These are phyloP conservation scores for Salix dunnii DNA, from an alignment of 345 rosid genomes.

Conservation along the genomic window DNA sequence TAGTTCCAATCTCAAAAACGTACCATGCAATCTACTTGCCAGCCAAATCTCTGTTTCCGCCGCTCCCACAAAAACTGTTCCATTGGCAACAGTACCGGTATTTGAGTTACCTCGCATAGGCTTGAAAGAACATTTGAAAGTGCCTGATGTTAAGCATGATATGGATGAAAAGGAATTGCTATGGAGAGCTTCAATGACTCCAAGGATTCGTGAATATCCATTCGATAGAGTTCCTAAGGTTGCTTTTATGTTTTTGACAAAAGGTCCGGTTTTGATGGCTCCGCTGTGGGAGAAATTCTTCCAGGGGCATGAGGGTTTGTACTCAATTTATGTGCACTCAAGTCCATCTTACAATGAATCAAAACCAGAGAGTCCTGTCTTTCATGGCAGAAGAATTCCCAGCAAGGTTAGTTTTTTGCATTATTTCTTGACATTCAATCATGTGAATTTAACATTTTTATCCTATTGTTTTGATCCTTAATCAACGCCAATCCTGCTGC, in stretches of 20 bases:
- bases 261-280: conserved; percentile 58
- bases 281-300: conserved; percentile 76
- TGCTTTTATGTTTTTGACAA: conserved; percentile 75
- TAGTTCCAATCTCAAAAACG: conserved; percentile 17
- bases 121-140: conserved; percentile 35
- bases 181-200: conserved; percentile 42
- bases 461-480: not conserved
- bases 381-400: conserved; percentile 60
- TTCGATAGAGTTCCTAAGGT: conserved; percentile 44
- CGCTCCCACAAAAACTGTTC: not conserved
- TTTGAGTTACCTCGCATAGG: conserved; percentile 7
- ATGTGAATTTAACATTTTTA: not conserved
- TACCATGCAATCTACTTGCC: conserved; percentile 3
- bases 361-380: conserved; percentile 42
- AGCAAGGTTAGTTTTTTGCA: conserved; percentile 51
- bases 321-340: conserved; percentile 69
- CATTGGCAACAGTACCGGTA: not conserved
- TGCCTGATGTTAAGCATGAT: conserved; percentile 38
- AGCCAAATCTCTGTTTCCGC: conserved; percentile 5
- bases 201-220: conserved; percentile 36
- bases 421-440: not conserved
- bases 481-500: not conserved
- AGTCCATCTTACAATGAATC: conserved; percentile 51
- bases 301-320: conserved; percentile 52
- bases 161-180: conserved; percentile 64